phyloP scores from a whole-genome alignment of 2,329 filamentous ascomycete species.

The Beauveria medogensis region DNA sequence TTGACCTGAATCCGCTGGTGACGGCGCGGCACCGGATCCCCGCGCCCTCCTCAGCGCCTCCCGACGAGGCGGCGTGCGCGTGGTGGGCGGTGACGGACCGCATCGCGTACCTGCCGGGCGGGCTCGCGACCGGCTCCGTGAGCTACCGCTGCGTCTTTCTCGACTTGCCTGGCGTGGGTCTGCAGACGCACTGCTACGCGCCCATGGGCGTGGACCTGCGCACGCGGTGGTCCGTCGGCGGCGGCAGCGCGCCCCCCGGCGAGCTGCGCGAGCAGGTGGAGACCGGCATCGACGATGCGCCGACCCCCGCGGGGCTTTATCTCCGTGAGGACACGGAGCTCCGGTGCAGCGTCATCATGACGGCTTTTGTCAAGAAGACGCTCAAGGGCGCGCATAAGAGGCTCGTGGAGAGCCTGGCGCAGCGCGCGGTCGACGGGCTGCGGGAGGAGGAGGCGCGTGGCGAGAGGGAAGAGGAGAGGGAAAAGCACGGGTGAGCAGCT shows the following conservation, averaged over 20 bases:
- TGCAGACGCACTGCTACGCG: constrained; percentile 79
- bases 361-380: constrained; percentile 72
- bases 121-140: constrained; percentile 32
- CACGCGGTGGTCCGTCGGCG: constrained; percentile 67
- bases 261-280: too few relatives aligned
- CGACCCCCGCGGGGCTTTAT: constrained; percentile 63
- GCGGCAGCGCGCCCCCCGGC: constrained; percentile 46
- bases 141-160: constrained; percentile 76
- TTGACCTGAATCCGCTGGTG: constrained; percentile 79
- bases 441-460: constrained; percentile 15
- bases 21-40: constrained; percentile 61
- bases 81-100: constrained; percentile 80
- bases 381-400: constrained; percentile 66
- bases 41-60: constrained; percentile 55
- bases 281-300: constrained; percentile 45
- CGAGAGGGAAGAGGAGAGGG: background rate
- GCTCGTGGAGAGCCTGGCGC: constrained; percentile 56
- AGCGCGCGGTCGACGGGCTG: constrained; percentile 28
- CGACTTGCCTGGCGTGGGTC: constrained; percentile 55
- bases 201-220: constrained; percentile 74
- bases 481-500: background rate
- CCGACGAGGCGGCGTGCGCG: constrained; percentile 61
- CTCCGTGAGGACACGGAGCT: constrained; percentile 78
- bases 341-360: constrained; percentile 69
- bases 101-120: constrained; percentile 66